phyloP scores from a whole-genome alignment of 345 rosid genomes.

The Lepidium sativum region DNA sequence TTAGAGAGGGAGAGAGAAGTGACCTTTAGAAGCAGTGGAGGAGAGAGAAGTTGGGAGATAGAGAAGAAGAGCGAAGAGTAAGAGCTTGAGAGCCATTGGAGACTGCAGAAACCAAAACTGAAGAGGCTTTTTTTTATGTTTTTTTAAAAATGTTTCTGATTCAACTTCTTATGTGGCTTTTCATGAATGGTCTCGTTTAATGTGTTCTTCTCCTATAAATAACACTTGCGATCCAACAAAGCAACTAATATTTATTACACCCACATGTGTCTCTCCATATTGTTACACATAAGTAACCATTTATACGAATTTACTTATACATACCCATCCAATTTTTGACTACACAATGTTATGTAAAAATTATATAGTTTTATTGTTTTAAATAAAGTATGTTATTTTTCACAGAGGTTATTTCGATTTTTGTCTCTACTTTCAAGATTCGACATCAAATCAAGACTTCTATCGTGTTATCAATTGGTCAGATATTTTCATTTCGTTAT shows the following conservation, averaged over 20 bases:
- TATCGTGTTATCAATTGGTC: no score
- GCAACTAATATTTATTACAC: conserved; percentile 18
- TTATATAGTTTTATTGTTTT: no score
- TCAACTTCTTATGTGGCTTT: conserved; percentile 37
- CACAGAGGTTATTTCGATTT: no score
- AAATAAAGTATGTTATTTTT: no score
- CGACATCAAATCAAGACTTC: no score
- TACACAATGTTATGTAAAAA: no score
- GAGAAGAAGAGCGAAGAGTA: conserved; percentile 30
- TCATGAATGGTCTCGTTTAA: conserved; percentile 47
- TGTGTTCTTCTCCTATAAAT: conserved; percentile 29
- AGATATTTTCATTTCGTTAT: no score
- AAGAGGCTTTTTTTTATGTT: not conserved
- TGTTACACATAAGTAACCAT: not conserved
- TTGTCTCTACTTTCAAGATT: no score
- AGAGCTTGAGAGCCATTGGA: conserved; percentile 48
- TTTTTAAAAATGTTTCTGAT: not conserved
- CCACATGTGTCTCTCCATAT: conserved; percentile 10
- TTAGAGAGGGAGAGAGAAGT: conserved; percentile 4
- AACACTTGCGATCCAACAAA: conserved; percentile 20
- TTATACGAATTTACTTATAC: not conserved
- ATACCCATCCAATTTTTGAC: no score
- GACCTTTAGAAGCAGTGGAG: conserved; percentile 44
- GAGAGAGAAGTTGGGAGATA: conserved; percentile 26
- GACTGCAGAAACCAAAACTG: conserved; percentile 27